These are phyloP conservation scores for Steccherinum ochraceum DNA, from an alignment of 768 basidiomycete species.

Conservation along the genomic window DNA sequence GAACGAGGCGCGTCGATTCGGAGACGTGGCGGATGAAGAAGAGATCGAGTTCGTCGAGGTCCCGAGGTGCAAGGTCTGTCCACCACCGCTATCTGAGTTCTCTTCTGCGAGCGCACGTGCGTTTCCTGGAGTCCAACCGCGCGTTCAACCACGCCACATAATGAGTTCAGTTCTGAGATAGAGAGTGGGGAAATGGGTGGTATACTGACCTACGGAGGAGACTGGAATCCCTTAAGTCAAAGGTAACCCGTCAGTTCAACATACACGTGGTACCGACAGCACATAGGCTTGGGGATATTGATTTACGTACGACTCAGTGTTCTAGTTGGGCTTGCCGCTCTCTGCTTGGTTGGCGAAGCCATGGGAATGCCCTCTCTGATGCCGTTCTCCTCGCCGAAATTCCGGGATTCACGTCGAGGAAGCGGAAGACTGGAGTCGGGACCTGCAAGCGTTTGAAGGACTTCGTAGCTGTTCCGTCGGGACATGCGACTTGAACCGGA, in stretches of 20 bases:
- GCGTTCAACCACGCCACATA: no score
- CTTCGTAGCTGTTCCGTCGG: conserved; percentile 67
- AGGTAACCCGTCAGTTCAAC: background rate
- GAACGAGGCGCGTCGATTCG: conserved; percentile 51
- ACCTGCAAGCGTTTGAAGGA: conserved; percentile 64
- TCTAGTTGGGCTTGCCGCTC: conserved; percentile 66
- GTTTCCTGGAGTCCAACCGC: no score
- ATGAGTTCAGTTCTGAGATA: conserved; percentile 2
- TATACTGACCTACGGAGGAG: conserved; percentile 63
- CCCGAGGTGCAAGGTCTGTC: conserved; percentile 1
- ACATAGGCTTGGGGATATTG: conserved; percentile 6
- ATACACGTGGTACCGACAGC: background rate
- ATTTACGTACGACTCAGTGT: conserved; percentile 69
- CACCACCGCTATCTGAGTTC: conserved; percentile 35
- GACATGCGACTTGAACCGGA: conserved; percentile 32
- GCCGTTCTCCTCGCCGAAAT: conserved; percentile 39
- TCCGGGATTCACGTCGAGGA: conserved; percentile 45
- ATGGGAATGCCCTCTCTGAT: conserved; percentile 72
- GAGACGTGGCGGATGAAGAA: conserved; percentile 33
- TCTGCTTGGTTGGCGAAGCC: conserved; percentile 37
- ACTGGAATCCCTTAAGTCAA: conserved; percentile 35
- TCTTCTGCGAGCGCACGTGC: conserved; percentile 81
- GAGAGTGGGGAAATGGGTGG: background rate
- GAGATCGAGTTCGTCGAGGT: conserved; percentile 22
- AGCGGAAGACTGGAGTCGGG: conserved; percentile 72